Conservation (phyloP, 2,329 filamentous ascomycete genomes). For the Stachybotrys chlorohalonatus region DNA sequence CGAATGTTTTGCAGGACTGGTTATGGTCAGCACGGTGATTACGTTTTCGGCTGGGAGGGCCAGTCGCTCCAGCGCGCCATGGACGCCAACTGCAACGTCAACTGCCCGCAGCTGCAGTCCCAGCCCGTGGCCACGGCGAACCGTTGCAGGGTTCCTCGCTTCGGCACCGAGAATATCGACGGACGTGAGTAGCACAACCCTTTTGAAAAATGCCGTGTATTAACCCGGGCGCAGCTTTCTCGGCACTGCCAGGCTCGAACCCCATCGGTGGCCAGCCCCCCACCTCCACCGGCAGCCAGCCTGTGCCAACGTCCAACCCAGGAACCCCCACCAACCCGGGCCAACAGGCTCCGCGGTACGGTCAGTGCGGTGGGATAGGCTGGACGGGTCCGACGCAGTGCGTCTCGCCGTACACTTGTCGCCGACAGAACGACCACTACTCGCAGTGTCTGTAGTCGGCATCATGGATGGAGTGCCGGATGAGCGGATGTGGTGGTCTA, state of each 20-base stretch:
- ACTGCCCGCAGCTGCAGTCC: background rate
- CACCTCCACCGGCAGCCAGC: background rate
- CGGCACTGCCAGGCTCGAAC: background rate
- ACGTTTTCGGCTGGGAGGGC: conserved; percentile 29
- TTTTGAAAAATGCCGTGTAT: too few relatives aligned
- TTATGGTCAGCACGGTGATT: conserved; percentile 28
- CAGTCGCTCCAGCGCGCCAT: conserved; percentile 20
- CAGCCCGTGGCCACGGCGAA: background rate
- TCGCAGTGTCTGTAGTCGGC: conserved; percentile 6
- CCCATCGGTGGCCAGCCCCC: background rate
- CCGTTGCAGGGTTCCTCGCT: background rate
- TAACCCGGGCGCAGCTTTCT: background rate
- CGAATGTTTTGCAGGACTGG: conserved; percentile 11
- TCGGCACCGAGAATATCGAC: background rate
- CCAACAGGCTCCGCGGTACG: background rate
- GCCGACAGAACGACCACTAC: conserved; percentile 7
- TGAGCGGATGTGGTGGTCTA: too few relatives aligned
- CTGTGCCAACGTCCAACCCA: background rate
- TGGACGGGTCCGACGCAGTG: conserved; percentile 6
- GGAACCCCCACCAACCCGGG: background rate
- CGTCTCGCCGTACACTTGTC: conserved; percentile 4
- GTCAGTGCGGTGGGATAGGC: background rate
- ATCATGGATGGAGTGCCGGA: background rate
- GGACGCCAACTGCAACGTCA: conserved; percentile 2
- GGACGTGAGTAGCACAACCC: background rate